phyloP scores from a whole-genome alignment of 1,284 basidiomycete species.

The Leccinum pallidistipes region DNA sequence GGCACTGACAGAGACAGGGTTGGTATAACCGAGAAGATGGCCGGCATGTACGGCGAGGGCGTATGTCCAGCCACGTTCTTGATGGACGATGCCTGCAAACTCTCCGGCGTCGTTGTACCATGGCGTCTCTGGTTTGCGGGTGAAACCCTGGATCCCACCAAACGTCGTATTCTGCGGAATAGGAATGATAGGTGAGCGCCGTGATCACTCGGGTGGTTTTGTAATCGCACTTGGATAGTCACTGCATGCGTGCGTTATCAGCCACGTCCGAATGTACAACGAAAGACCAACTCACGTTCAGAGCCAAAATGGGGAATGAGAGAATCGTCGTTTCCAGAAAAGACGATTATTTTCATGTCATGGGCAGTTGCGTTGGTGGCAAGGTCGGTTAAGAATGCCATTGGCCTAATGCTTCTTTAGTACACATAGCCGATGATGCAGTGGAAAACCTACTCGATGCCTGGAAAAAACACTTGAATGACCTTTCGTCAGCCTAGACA shows the following conservation, averaged over 20 bases:
- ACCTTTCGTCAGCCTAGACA: neutral
- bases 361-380: constrained; percentile 58
- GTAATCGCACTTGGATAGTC: constrained; percentile 53
- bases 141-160: constrained; percentile 71
- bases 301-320: constrained; percentile 65
- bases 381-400: constrained; percentile 62
- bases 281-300: constrained; percentile 45
- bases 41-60: constrained; percentile 56
- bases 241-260: constrained; percentile 39
- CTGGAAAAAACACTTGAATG: constrained; percentile 27
- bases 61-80: constrained; percentile 70
- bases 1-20: constrained; percentile 51
- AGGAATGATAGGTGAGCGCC: neutral
- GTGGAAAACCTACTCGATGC: constrained; percentile 45
- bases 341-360: constrained; percentile 54
- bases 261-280: neutral
- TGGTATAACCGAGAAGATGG: constrained; percentile 52
- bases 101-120: constrained; percentile 59
- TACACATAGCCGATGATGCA: neutral
- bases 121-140: constrained; percentile 61
- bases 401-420: constrained; percentile 45
- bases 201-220: neutral
- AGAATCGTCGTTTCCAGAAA: constrained; percentile 67
- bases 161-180: constrained; percentile 65
- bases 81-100: constrained; percentile 68